Evolutionary conservation across 257 asterid species (phyloP).

Genomic region (Solanum sejunctum): DNA sequence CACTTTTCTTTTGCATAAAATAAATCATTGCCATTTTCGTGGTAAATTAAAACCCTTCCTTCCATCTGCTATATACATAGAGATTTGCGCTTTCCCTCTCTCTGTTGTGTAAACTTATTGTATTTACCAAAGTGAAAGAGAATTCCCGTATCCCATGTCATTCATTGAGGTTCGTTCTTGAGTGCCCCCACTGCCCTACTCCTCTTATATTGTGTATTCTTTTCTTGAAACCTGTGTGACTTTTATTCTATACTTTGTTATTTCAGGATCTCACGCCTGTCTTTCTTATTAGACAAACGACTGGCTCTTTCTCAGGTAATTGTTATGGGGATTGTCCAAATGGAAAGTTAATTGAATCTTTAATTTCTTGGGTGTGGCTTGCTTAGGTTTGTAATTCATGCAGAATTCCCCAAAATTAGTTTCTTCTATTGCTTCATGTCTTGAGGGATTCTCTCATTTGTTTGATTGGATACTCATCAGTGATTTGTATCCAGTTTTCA

Average conservation of each 20-base stretch:
- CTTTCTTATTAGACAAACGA: constrained; percentile 27
- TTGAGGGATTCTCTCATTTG: not conserved
- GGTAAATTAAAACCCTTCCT: not conserved
- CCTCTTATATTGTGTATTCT: not conserved
- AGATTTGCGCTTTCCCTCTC: not conserved
- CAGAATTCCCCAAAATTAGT: not conserved
- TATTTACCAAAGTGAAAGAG: not conserved
- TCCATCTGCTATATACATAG: not conserved
- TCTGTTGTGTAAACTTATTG: not conserved
- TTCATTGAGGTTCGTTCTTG: constrained; percentile 40
- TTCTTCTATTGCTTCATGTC: not conserved
- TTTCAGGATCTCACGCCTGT: constrained; percentile 50
- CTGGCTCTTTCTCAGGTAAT: constrained; percentile 25
- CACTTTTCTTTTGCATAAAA: not conserved
- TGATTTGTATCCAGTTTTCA: not conserved
- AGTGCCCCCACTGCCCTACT: not conserved
- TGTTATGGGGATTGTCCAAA: not conserved
- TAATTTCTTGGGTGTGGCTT: not conserved
- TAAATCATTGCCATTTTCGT: too few relatives aligned
- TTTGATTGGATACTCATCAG: not conserved
- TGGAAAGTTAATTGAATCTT: not conserved
- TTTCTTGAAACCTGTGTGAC: not conserved
- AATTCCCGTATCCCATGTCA: constrained; percentile 34
- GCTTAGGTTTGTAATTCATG: not conserved
- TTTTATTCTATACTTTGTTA: not conserved